Percentiles rank a stretch among this genome's conserved stretches.
Conservation (phyloP, 192 early-diverging fungal species). For the Backusella tuberculispora region DNA sequence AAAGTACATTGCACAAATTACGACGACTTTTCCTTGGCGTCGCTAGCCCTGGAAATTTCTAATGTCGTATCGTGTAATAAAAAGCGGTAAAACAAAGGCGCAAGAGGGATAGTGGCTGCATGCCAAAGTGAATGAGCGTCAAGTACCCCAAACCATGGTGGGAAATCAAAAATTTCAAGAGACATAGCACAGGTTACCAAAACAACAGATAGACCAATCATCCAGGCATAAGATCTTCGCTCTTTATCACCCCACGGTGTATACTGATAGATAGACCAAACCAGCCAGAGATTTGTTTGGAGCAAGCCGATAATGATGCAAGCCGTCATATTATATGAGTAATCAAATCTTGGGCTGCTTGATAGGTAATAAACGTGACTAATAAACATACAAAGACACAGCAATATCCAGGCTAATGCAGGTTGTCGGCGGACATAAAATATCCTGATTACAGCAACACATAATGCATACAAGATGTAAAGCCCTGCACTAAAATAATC, state of each 20-base stretch:
- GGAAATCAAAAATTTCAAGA: conserved; percentile 93
- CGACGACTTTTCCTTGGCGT: background rate
- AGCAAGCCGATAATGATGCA: conserved; percentile 74
- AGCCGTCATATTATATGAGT: conserved; percentile 93
- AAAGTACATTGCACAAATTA: background rate
- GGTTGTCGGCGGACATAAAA: conserved; percentile 51
- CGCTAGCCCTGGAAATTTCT: conserved; percentile 46
- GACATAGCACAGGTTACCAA: conserved; percentile 76
- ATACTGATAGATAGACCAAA: conserved; percentile 60
- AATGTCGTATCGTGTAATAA: conserved; percentile 76
- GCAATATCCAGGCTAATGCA: conserved; percentile 45
- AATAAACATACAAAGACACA: conserved; percentile 37
- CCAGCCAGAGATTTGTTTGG: conserved; percentile 78
- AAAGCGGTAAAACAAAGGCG: conserved; percentile 81
- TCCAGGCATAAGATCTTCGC: conserved; percentile 68
- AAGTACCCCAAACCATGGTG: conserved; percentile 75
- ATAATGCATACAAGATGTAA: conserved; percentile 76
- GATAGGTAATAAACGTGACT: conserved; percentile 77
- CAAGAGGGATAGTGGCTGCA: conserved; percentile 82
- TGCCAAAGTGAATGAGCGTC: conserved; percentile 99
- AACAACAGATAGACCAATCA: conserved; percentile 58
- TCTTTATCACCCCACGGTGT: conserved; percentile 17
- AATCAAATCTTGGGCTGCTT: conserved; percentile 78
- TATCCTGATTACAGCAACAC: conserved; percentile 67
- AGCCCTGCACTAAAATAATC: conserved; percentile 94